phyloP scores from a whole-genome alignment of 2,329 filamentous ascomycete species.

The Cytospora piceicola region DNA sequence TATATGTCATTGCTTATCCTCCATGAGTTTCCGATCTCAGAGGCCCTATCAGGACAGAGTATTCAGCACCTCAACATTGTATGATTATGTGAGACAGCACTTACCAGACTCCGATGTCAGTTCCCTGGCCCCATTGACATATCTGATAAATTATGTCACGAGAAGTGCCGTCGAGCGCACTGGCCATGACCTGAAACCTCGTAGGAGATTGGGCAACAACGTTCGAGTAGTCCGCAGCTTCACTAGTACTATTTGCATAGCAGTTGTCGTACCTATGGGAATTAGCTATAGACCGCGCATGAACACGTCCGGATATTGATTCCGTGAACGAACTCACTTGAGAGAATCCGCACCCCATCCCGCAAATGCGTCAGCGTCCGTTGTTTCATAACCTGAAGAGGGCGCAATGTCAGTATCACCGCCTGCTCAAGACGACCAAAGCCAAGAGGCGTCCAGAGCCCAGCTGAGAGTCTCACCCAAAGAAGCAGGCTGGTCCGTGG shows the following conservation, averaged over 20 bases:
- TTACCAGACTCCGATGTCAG: conserved; percentile 51
- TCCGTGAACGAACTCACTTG: conserved; percentile 48
- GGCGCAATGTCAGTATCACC: neutral
- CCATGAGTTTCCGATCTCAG: conserved; percentile 51
- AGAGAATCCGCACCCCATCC: conserved; percentile 53
- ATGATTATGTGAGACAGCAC: neutral
- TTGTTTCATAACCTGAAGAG: conserved; percentile 45
- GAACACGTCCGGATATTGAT: neutral
- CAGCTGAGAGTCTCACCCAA: conserved; percentile 41
- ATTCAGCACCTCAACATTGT: conserved; percentile 5
- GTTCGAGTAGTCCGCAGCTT: conserved; percentile 47
- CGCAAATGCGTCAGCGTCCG: conserved; percentile 46
- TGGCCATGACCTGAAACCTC: conserved; percentile 52
- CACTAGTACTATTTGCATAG: conserved; percentile 47
- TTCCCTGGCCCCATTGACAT: conserved; percentile 58
- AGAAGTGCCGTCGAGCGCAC: conserved; percentile 44
- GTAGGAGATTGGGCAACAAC: conserved; percentile 44
- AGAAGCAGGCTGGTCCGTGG: conserved; percentile 47
- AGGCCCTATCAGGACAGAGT: conserved; percentile 39
- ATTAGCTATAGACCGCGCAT: neutral
- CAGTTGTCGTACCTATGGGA: conserved; percentile 51
- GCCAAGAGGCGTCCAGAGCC: neutral
- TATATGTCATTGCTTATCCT: conserved; percentile 59
- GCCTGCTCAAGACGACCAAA: neutral
- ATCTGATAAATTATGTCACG: conserved; percentile 53